Base-by-base conservation (phyloP, 2,329 filamentous ascomycete genomes). In the Ilyonectria robusta region DNA sequence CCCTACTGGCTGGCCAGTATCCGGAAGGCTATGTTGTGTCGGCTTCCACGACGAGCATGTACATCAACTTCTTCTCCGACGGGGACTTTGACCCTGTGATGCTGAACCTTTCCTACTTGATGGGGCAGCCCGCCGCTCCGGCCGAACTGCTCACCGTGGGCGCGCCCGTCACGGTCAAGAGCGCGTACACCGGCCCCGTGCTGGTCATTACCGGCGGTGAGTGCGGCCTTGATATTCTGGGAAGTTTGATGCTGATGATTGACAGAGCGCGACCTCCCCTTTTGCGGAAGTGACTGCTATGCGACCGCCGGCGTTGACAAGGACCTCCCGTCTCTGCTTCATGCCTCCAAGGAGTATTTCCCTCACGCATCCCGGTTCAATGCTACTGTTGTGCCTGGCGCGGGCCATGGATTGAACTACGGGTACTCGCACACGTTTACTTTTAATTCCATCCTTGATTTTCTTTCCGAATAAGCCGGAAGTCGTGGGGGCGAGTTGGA, bases 211-310 rank as follows among this genome's bases (percentile, higher is more conserved):
- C 88, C 35, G 89, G 89, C 64, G 78, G 84, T 84, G 67, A 77
- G 80, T 73, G 6, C 19, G 21, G 23, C 6, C 31, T 15, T 51
- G n/a, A 8, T 15, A 17, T 42, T 47, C n/a, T n/a, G 15, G 53
- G 51, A 15, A 42, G 42, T 7, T 33, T 56, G 68, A 78, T 61
- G 15, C 68, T 46, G 23, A 33, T n/a, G 26, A 50, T 35, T 15
- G 3, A 17, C 15, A 85, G 83, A 83, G 21, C 76, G 77, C 13
- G 86, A 90, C 55, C 65, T 86, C 11, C 85, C 87, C 6, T 92
- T 89, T 77, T 92, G 90, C 66, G 90, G 89, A 4, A 87, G 88
- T 29, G 85, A 91, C 77, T 92, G 89, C 79, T 74, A 81, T 3
- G 80, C 78, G 21, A 87, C 84, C 0, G 81, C 79, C 15, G 70